Evolutionary conservation across 2,329 filamentous ascomycete genomes (phyloP), one percentile per base, ranked within the genome.

Genomic region (Phoma sp.): DNA sequence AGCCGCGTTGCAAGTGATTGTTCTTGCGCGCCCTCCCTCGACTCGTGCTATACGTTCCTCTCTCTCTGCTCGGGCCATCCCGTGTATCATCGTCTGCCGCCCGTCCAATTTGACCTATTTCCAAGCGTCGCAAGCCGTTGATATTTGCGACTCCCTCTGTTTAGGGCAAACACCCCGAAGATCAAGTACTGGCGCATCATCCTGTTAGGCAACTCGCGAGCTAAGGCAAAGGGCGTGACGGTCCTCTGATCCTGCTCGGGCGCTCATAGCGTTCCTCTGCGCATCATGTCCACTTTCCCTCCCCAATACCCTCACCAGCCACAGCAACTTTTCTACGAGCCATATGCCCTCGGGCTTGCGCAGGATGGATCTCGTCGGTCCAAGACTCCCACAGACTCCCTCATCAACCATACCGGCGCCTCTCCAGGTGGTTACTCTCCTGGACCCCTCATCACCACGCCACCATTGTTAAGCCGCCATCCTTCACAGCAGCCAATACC

Each of bases 371-470:
- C 48, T 31, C 64, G 55, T 51, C 63, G 68, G 10, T 63, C 71
- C n/a, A 75, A 74, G 60, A 72, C 73, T 37, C 72, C 72, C 35
- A 68, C 70, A 1, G 65, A 67, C 35, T 73, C 72, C 10, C 43
- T 75, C 50, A 61, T 71, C 55, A 73, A 71, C 49, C 70, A 74
- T 55, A 62, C 67, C 36, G 69, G 70, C 35, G 60, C 57, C 13
- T 74, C 72, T n/a, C 71, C 73, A 41, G 65, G 63, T 10, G 66
- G 69, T 24, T 63, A 57, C 24, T 74, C 72, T n/a, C 71, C 73
- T 33, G 65, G 65, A 10, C 69, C 72, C 21, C 65, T 74, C 51
- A 69, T 67, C 45, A 73, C 66, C 27, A 62, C 70, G 31, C 70
- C 72, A 41, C 67, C 70, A 41, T 65, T 68, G n/a, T 38, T 65